Evolutionary conservation across 2,329 filamentous ascomycete species (phyloP), one percentile per base, ranked within the genome.

Genomic region (Lachnum nothofagi): DNA sequence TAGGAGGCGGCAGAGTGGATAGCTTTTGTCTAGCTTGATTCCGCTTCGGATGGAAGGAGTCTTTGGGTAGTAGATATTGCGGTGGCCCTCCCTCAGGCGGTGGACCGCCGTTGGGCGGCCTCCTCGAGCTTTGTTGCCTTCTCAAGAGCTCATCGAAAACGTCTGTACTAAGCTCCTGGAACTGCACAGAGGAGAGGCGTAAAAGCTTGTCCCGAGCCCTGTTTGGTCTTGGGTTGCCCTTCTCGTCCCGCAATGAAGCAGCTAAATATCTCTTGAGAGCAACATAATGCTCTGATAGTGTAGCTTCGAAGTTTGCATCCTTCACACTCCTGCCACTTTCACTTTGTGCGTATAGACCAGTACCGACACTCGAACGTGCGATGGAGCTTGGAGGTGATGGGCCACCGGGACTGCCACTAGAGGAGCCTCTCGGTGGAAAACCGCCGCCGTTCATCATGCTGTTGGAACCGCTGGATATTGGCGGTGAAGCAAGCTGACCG

Each of bases 11-110:
- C 12, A 98, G 79, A 0, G 91, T 95, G 0, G 90, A 91, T 17
- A 98, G 79, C 67, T 95, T 94, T 68, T 96, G 90, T 34, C 93
- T 82, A n/a, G 93, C 93, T 67, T 97, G 91, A 65, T 98, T 98
- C 55, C 93, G 85, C 70, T 97, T 98, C 2, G 91, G 90, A 68
- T 98, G 93, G 69, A 97, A 97, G 55, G 83, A 85, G 56, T 85
- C 79, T 66, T 91, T 89, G n/a, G 93, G 88, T 20, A 88, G 72
- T 5, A 98, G 78, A 64, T 83, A 94, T 10, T 80, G 72, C 2
- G 89, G 88, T n/a, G 78, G 76, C 3, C 70, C 70, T 40, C 65
- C 67, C 54, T 71, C 74, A 41, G 60, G 54, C 10, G 56, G 56
- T 29, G 74, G 73, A 17, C 70, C 69, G 20, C 74, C 73, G 58